Base-by-base conservation (phyloP, 2,329 filamentous ascomycete species). In the Aphanoascus verrucosus region DNA sequence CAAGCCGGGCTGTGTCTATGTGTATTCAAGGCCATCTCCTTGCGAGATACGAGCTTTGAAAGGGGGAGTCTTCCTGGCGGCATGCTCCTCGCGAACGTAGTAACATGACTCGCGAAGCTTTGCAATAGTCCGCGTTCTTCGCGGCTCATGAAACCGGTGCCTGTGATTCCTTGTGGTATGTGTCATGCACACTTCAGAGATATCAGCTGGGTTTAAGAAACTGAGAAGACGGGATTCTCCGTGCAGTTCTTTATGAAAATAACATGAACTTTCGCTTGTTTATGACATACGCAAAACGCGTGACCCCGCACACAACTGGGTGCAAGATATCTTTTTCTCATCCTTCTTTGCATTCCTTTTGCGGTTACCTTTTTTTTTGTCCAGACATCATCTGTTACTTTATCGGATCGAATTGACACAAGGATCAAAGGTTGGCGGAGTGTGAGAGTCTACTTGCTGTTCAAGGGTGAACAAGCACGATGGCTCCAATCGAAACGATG, bases 241-340 rank as follows among this genome's bases (percentile, higher is more conserved):
- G 23, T 28, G 23, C 23, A 28, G 7, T 28, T 28, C 23, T 28
- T 28, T 28, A 28, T 28, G 28, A 15, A 15, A 50, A 50, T 38
- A 49, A 49, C 48, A 50, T 38, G 20, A 43, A 5, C 48, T 20
- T 28, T 50, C 38, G 48, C 37, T 50, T 50, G 28, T 50, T 12
- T 23, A 42, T 50, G 38, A 28, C 38, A 9, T 43, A 34, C 42
- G 8, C 31, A n/a, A 31, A 35, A 15, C 46, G 12, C n/a, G 15
- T 49, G 35, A 40, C 46, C 32, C 34, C 23, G 6, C 35, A 49
- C 47, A 42, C 35, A 48, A 17, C 7, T 38, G 14, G 31, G 8
- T 19, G 4, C 34, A 40, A 28, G 31, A 9, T 15, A 34, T 11
- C 20, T 20, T 3, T 2, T 31, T 40, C 19, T 45, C 9, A 49